These are phyloP conservation scores for Sesbania bispinosa DNA, from an alignment of 306 rosid species.

Conservation along the genomic window DNA sequence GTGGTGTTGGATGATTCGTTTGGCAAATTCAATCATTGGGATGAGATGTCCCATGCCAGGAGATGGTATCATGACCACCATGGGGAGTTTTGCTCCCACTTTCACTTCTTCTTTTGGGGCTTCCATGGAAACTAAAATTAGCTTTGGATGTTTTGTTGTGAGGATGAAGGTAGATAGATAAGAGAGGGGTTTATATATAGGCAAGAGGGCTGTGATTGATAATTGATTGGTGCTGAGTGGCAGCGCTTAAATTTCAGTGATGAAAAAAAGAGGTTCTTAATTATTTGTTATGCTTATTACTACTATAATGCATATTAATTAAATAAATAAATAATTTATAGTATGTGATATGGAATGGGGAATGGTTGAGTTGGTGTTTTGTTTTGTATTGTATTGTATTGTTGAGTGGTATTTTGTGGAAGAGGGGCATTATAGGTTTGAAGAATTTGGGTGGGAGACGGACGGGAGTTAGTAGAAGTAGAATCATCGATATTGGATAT, in stretches of 20 bases:
- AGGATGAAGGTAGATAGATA: neutral
- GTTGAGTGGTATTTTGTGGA: neutral
- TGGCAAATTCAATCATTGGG: conserved; percentile 70
- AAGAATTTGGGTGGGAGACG: neutral
- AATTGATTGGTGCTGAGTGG: too few species aligned
- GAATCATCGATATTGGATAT: neutral
- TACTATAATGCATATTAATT: too few species aligned
- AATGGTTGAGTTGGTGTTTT: neutral
- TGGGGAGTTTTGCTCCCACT: neutral
- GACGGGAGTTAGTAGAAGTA: neutral
- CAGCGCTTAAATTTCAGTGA: too few species aligned
- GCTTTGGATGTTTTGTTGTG: neutral
- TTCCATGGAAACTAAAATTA: conserved; percentile 34
- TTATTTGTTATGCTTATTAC: too few species aligned
- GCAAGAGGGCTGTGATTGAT: too few species aligned
- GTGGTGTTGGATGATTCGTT: conserved; percentile 32
- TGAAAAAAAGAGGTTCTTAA: too few species aligned
- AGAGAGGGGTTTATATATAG: neutral
- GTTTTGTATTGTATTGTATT: neutral
- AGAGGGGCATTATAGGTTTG: neutral
- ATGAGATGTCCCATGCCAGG: conserved; percentile 94
- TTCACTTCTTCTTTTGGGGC: neutral
- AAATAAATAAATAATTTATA: too few species aligned
- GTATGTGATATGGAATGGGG: neutral
- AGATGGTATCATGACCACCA: conserved; percentile 52